Evolutionary conservation across 2,329 filamentous ascomycete species (phyloP), one percentile per base, ranked within the genome.

Genomic region (Fusarium sp.): DNA sequence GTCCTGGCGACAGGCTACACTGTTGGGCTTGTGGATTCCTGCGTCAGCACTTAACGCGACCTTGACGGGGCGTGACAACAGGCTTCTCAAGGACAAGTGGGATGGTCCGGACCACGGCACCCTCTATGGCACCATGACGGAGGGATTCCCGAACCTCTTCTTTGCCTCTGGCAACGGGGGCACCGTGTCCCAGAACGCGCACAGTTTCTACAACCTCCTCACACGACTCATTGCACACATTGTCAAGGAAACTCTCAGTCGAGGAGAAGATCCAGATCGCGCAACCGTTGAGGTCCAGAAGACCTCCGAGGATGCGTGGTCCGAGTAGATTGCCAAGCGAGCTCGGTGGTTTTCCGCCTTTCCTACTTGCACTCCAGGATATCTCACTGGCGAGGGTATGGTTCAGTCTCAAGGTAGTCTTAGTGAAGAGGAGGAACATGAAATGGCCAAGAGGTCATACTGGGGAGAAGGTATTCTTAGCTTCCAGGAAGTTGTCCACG

Each of bases 401-500:
- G 34, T 58, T 29, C 54, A 58, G 14, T 22, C 11, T n/a, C 54
- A 58, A 11, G 54, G 20, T 20, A 58, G 20, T 7, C 14, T 58
- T 11, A 24, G n/a, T 16, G 7, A 57, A 22, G 54, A 57, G 54
- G 54, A 57, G n/a, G 54, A 34, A 6, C 11, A 57, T 57, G 29
- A 57, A 38, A 37, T 58, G 8, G 31, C 31, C 54, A 58, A 58
- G 20, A 58, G 54, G 54, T 58, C 54, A 11, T 58, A 58, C 34
- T 58, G 54, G 54, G 54, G 54, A 18, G 54, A 58, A 24, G 54
- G 54, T 18, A 38, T 58, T 5, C 54, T 58, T 8, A 58, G 54
- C 34, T 58, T 58, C 20, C 54, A 27, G 18, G n/a, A 58, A 34
- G 34, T 35, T 37, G 54, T 58, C 54, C 18, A 37, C 6, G 29